These are phyloP conservation scores for Hypoxylon crocopeplum DNA, from an alignment of 495 filamentous ascomycete genomes.

Conservation along the genomic window DNA sequence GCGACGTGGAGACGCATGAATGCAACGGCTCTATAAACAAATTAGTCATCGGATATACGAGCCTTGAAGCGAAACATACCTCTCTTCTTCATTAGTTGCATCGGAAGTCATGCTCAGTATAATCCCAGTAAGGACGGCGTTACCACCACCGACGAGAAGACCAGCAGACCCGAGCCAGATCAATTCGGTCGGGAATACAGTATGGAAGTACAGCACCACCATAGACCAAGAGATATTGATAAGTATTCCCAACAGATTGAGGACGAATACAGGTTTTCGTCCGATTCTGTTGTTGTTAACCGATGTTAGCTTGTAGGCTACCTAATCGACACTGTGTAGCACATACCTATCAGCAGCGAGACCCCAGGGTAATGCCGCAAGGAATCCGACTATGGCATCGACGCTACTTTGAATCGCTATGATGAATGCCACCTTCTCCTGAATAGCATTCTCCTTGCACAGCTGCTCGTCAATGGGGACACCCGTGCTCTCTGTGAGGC, in stretches of 20 bases:
- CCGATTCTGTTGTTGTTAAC: conserved; percentile 50
- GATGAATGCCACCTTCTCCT: conserved; percentile 42
- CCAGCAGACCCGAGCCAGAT: conserved; percentile 61
- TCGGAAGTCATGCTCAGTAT: conserved; percentile 65
- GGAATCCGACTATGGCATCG: conserved; percentile 26
- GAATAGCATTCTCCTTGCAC: conserved; percentile 45
- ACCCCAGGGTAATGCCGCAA: conserved; percentile 39
- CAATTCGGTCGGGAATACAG: conserved; percentile 55
- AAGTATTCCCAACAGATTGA: conserved; percentile 44
- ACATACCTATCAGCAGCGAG: conserved; percentile 39
- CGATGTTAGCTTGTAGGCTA: conserved; percentile 45
- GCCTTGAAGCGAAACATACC: conserved; percentile 24
- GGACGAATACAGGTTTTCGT: conserved; percentile 46
- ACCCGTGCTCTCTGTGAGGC: conserved; percentile 3
- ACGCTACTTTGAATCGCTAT: conserved; percentile 35
- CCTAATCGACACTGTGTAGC: background rate
- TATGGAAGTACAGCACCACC: conserved; percentile 44
- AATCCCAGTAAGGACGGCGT: conserved; percentile 56
- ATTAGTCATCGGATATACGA: conserved; percentile 51
- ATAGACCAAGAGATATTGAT: conserved; percentile 45
- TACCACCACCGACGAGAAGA: conserved; percentile 61
- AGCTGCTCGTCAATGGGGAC: conserved; percentile 42
- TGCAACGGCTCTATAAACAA: conserved; percentile 54
- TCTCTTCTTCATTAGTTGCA: conserved; percentile 60
- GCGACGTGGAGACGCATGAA: conserved; percentile 40